Evolutionary conservation across 78 protist species (phyloP).

Genomic region (Planoprotostelium fungivorum): DNA sequence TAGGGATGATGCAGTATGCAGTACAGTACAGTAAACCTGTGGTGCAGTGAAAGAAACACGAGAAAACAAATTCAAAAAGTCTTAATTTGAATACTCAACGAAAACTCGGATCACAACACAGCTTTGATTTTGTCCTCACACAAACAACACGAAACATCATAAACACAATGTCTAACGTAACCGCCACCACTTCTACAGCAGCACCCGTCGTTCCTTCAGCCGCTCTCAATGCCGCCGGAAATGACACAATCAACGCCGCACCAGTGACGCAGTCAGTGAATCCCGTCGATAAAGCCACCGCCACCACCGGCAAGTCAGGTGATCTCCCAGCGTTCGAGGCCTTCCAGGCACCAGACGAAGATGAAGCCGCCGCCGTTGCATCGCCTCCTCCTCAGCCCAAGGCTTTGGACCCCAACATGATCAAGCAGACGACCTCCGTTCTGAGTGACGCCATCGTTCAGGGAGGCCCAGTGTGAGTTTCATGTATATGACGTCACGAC

Average conservation of each 20-base stretch:
- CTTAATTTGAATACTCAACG: no score
- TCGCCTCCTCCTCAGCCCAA: not conserved
- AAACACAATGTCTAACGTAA: no score
- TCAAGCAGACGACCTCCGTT: not conserved
- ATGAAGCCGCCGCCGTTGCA: not conserved
- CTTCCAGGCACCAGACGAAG: not conserved
- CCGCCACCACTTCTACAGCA: not conserved
- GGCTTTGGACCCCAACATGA: not conserved
- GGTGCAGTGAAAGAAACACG: no score
- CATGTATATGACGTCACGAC: not conserved
- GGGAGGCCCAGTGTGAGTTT: not conserved
- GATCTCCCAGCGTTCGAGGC: not conserved
- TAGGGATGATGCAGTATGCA: no score
- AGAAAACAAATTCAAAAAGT: no score
- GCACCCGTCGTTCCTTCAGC: not conserved
- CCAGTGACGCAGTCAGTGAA: not conserved
- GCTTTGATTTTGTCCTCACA: no score
- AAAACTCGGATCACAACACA: no score
- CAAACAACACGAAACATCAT: no score
- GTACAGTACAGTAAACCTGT: no score
- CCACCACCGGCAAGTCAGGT: not conserved
- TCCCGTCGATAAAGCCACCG: not conserved
- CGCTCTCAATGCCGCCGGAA: not conserved
- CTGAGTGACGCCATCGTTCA: not conserved
- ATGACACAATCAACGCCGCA: not conserved